These are phyloP conservation scores for Rhododendron vialii DNA, from an alignment of 148 eudicot species.

Conservation along the genomic window DNA sequence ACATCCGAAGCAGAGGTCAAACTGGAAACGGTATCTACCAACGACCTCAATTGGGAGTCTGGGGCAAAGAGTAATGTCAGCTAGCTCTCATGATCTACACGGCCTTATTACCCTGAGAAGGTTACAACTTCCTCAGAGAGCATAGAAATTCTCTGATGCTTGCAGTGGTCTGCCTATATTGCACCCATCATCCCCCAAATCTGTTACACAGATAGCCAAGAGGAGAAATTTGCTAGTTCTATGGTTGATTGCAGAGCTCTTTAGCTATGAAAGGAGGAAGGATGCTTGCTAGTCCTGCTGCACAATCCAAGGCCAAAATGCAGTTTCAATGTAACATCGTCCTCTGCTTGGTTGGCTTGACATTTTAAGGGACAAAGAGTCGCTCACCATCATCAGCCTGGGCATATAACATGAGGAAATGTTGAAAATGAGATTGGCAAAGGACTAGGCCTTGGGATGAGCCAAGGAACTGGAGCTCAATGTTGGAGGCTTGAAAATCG, in stretches of 20 bases:
- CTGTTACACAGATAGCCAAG: neutral
- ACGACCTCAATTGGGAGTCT: neutral
- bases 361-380: neutral
- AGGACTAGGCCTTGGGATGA: neutral
- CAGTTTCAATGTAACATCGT: neutral
- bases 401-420: neutral
- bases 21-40: neutral
- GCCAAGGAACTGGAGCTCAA: neutral
- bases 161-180: neutral
- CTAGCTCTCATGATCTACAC: neutral
- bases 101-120: neutral
- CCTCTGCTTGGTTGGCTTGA: neutral
- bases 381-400: neutral
- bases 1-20: neutral
- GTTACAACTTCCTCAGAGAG: neutral
- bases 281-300: neutral
- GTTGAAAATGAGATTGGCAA: neutral
- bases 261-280: neutral
- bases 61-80: neutral
- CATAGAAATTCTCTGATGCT: neutral
- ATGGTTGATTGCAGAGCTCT: neutral
- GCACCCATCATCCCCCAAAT: neutral
- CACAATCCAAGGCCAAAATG: neutral
- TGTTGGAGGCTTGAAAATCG: neutral
- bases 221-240: neutral